Percentiles rank a stretch among this genome's conserved stretches.
These are phyloP conservation scores for Dendrobium nobile DNA, from an alignment of 106 monocot genomes.

Conservation along the genomic window DNA sequence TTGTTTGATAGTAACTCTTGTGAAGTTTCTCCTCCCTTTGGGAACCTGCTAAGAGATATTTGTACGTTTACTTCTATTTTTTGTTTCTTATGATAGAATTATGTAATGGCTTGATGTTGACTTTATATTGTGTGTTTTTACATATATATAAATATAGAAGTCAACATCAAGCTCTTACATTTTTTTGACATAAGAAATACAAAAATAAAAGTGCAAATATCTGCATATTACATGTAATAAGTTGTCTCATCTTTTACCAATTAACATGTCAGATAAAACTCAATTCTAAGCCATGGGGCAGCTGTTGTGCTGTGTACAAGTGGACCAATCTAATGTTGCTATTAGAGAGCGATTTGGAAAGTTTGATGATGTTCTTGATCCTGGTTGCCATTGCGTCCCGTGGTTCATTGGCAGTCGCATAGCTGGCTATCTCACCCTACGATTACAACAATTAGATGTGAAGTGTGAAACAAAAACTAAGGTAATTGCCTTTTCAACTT, in stretches of 20 bases:
- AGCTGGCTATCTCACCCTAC: constrained; percentile 40
- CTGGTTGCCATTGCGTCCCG: constrained; percentile 59
- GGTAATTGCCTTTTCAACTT: constrained; percentile 16
- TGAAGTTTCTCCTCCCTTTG: not conserved
- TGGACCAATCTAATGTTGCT: constrained; percentile 55
- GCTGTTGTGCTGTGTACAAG: constrained; percentile 44
- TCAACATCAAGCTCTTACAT: too few species aligned
- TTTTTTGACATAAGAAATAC: too few species aligned
- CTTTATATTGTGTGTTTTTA: not conserved
- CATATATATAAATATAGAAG: too few species aligned
- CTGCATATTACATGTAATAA: not conserved
- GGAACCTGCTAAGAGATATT: not conserved
- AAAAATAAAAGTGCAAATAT: too few species aligned
- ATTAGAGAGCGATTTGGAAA: constrained; percentile 50
- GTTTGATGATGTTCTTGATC: constrained; percentile 51
- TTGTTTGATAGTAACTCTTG: not conserved
- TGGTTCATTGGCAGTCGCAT: constrained; percentile 39
- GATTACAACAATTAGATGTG: constrained; percentile 59
- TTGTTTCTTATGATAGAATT: too few species aligned
- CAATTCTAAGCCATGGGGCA: constrained; percentile 26
- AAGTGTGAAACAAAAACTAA: constrained; percentile 57
- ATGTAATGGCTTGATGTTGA: too few species aligned
- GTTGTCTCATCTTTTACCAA: not conserved
- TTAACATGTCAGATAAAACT: not conserved
- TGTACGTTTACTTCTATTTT: not conserved